phyloP scores from a whole-genome alignment of 75 land plant species.

The Chamaecyparis obtusa region DNA sequence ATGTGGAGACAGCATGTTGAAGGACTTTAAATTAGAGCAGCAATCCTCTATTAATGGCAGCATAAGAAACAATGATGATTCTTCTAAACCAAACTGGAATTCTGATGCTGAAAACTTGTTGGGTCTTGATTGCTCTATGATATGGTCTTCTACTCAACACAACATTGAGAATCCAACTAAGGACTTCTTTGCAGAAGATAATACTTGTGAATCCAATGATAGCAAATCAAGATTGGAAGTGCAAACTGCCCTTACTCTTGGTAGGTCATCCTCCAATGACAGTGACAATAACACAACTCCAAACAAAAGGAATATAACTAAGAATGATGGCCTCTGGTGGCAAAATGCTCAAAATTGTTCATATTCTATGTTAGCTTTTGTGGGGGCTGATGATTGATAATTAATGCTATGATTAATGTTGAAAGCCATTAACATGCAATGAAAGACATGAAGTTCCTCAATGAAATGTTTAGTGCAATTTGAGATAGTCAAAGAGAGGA shows the following conservation, averaged over 20 bases:
- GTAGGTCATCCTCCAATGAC: not conserved
- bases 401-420: not conserved
- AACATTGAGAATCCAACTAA: not conserved
- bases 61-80: not conserved
- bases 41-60: not conserved
- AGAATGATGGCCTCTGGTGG: not conserved
- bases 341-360: not conserved
- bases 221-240: not conserved
- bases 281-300: not conserved
- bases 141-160: not conserved
- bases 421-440: not conserved
- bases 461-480: slow-evolving; percentile 44
- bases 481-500: slow-evolving; percentile 55
- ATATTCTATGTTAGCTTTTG: not conserved
- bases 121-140: not conserved
- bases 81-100: not conserved
- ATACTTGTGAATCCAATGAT: not conserved
- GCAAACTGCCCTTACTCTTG: slow-evolving; percentile 8
- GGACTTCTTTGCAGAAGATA: not conserved
- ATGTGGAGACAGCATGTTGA: not conserved
- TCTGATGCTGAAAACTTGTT: not conserved
- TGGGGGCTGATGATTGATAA: not conserved
- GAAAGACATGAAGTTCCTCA: slow-evolving; percentile 28
- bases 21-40: not conserved
- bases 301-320: not conserved